Base-by-base conservation (phyloP, 805 yeast species). In the Candida germanica region DNA sequence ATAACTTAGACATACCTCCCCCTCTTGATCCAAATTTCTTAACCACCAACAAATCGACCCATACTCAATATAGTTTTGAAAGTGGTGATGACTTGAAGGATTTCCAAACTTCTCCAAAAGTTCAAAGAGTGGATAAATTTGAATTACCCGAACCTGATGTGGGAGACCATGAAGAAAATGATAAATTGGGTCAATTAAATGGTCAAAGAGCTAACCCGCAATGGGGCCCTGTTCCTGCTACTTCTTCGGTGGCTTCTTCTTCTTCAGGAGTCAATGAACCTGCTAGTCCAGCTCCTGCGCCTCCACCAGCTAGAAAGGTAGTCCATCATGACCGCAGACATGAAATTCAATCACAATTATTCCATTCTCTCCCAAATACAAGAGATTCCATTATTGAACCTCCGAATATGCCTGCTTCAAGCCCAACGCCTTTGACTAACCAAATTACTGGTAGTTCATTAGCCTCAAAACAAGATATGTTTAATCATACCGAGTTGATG, bases 241-340 rank as follows among this genome's bases (percentile, higher is more conserved):
- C 42, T 20, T 40, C 33, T 23, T 15, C 26, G 10, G 10, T 18
- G 15, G 17, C 26, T 6, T 15, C 26, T 20, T 26, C 26, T 5
- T 10, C 11, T 21, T 16, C 21, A n/a, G 23, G 17, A 2, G 6
- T 18, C 13, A 20, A 26, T 14, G 16, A 16, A 8, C 12, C 23
- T 20, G 6, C 32, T 14, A 8, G 8, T n/a, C 13, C 22, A 13
- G 47, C 76, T 3, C 81, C 82, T 5, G 71, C 73, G 3, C 75
- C 79, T 24, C 83, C 81, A 13, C 81, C 80, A 25, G 63, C 80
- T 2, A 69, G 82, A 53, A 77, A 74, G 48, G 67, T 65, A 10
- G 55, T 55, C 3, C 58, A 66, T 41, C 62, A 59, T 40, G 60
- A 56, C 27, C 52, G 54, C 25, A 70, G 48, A 20, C 16, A 36